Evolutionary conservation across 1,284 basidiomycete genomes (phyloP), one percentile per base, ranked within the genome.

Genomic region (Boletus albobrunnescens): DNA sequence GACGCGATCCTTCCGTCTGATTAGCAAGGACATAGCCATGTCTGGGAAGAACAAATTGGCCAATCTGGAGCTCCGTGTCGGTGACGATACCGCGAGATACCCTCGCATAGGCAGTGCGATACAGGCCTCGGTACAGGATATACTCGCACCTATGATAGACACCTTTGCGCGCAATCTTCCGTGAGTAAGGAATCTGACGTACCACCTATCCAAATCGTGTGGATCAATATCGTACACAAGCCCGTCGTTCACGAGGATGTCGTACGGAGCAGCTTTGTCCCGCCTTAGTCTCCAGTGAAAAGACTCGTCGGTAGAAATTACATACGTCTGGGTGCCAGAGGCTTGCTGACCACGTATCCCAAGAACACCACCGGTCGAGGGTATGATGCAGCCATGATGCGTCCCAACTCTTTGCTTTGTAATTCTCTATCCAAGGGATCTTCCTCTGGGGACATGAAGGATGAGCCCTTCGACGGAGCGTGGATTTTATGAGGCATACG

Each of bases 381-480:
- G 55, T 84, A 84, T 3, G 82, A 73, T 19, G 75, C 75, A 0
- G 80, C 69, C 79, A 95, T 88, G 43, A 96, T 85, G 23, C 84
- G 73, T 1, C 87, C 94, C 35, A 96, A 72, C 59, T 88, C 88
- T 27, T 66, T 84, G 37, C 89, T 90, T 63, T 97, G 94, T 35
- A 96, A 68, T 64, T 94, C 87, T 54, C 94, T 81, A 66, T 96
- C 94, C 16, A 93, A 67, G 0, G 87, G 79, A 43, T 93, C 91
- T 64, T 95, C 89, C 75, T 95, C 90, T 56, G 45, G 19, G 42
- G 7, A 36, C 19, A 44, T 9, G 5, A 3, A 32, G 1, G 23
- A n/a, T 44, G n/a, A 42, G 6, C 12, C 16, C 13, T 49, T 28
- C 17, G 36, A 36, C 20, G 5, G 41, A 32, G 35, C 9, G 2